A percentile compares a stretch with the other conserved stretches of the same genome.
These are phyloP conservation scores for Balansia obtecta DNA, from an alignment of 2,329 filamentous ascomycete genomes.

Conservation along the genomic window DNA sequence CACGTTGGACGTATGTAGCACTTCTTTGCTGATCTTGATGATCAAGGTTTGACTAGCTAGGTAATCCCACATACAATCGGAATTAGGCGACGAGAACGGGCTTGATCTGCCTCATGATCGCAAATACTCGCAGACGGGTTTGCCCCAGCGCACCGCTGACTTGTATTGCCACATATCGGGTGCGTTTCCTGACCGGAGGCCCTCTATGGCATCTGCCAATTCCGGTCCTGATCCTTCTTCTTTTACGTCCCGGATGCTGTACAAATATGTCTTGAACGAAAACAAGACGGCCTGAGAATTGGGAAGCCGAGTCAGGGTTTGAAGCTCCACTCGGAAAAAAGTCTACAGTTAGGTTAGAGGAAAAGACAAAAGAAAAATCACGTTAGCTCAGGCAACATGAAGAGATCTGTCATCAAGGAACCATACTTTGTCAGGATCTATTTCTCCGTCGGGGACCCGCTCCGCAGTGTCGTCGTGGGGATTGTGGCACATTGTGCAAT, in stretches of 20 bases:
- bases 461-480: conserved; percentile 19
- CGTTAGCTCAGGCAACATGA: too few relatives aligned
- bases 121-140: conserved; percentile 33
- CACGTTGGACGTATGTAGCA: neutral
- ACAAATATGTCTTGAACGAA: conserved; percentile 44
- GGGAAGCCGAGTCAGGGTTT: conserved; percentile 38
- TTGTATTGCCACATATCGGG: conserved; percentile 43
- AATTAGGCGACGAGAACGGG: too few relatives aligned
- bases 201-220: conserved; percentile 41
- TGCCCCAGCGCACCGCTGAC: conserved; percentile 33
- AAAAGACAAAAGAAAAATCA: neutral
- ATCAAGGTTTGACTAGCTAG: neutral
- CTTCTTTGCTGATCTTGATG: neutral
- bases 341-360: conserved; percentile 13
- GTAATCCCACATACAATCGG: neutral
- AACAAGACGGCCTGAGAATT: conserved; percentile 34
- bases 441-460: conserved; percentile 20
- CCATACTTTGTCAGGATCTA: conserved; percentile 24
- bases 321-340: conserved; percentile 34
- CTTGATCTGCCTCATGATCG: conserved; percentile 15
- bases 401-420: neutral
- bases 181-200: conserved; percentile 35
- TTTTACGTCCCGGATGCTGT: conserved; percentile 34
- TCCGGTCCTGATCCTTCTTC: conserved; percentile 32
- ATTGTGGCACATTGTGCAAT: conserved; percentile 26